Conservation (phyloP, 2,329 filamentous ascomycete genomes). For the Fusarium bactridioides region DNA sequence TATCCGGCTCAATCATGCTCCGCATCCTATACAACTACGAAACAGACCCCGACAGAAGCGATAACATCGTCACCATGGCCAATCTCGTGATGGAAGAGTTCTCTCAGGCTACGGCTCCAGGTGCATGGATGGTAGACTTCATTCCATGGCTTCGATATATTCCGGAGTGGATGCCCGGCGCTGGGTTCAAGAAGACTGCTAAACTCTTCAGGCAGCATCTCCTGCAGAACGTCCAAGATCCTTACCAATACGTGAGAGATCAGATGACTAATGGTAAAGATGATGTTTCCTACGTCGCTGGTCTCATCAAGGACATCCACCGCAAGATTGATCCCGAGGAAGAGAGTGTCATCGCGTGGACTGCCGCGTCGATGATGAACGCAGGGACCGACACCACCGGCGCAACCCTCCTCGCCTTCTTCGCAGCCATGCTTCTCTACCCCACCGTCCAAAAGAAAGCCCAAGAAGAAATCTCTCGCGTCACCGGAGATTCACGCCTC, state of each 20-base stretch:
- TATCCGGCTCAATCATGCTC: slow-evolving; percentile 14
- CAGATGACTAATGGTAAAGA: background rate
- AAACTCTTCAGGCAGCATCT: background rate
- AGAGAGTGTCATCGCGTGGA: slow-evolving; percentile 11
- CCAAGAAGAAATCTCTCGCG: slow-evolving; percentile 51
- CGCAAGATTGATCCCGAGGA: slow-evolving; percentile 4
- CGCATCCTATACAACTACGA: slow-evolving; percentile 12
- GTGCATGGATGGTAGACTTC: slow-evolving; percentile 9
- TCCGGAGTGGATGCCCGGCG: slow-evolving; percentile 7
- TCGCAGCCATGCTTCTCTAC: slow-evolving; percentile 56
- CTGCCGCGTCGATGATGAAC: slow-evolving; percentile 32
- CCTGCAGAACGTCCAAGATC: background rate
- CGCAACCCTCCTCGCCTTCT: slow-evolving; percentile 43
- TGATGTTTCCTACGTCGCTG: slow-evolving; percentile 3
- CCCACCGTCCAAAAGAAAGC: slow-evolving; percentile 52
- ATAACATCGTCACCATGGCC: background rate
- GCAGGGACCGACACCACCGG: slow-evolving; percentile 46
- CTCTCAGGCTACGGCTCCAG: slow-evolving; percentile 3
- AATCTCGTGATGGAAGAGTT: slow-evolving; percentile 20
- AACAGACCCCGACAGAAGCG: background rate
- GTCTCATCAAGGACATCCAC: background rate
- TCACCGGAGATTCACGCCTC: slow-evolving; percentile 52
- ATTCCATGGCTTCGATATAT: background rate
- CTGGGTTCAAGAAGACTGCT: background rate
- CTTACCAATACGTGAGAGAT: background rate